A percentile compares a stretch with the other conserved stretches of the same genome.
Evolutionary conservation across 2,329 filamentous ascomycete species (phyloP).

Genomic region (Colletotrichum cordylinicola): DNA sequence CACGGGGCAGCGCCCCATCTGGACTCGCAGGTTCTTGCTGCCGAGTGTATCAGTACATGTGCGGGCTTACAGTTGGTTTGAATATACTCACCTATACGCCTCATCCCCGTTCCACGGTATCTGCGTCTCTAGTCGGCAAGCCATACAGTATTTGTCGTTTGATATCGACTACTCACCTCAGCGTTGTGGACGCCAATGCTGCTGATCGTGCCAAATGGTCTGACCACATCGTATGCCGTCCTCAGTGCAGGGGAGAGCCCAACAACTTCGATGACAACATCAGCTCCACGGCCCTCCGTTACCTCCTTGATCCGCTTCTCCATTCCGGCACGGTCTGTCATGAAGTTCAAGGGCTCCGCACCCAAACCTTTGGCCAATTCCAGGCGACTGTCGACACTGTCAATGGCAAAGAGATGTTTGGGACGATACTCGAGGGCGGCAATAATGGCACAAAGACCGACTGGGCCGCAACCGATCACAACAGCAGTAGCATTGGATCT

Average conservation of each 20-base stretch:
- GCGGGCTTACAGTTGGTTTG: not conserved
- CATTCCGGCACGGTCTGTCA: constrained; percentile 68
- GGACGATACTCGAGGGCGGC: constrained; percentile 79
- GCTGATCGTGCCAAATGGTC: constrained; percentile 76
- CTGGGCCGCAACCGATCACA: constrained; percentile 83
- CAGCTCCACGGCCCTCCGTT: constrained; percentile 82
- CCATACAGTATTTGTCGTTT: not conserved
- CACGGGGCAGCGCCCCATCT: constrained; percentile 81
- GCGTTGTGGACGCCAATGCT: constrained; percentile 80
- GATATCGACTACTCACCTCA: constrained; percentile 56
- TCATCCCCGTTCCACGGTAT: constrained; percentile 71
- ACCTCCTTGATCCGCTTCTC: constrained; percentile 73
- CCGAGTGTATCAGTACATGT: not conserved
- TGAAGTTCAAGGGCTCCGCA: constrained; percentile 84
- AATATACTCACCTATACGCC: constrained; percentile 55
- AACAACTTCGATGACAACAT: constrained; percentile 83
- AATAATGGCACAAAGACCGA: constrained; percentile 84
- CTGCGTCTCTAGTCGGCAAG: constrained; percentile 37
- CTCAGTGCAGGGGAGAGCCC: constrained; percentile 72
- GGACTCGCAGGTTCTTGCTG: constrained; percentile 75
- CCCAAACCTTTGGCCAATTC: constrained; percentile 76
- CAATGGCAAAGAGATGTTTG: constrained; percentile 78
- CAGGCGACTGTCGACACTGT: constrained; percentile 77
- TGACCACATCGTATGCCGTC: constrained; percentile 73
- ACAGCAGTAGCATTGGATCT: constrained; percentile 74